These are phyloP conservation scores for Leavenworthia alabamica DNA, from an alignment of 345 rosid genomes.

Conservation along the genomic window DNA sequence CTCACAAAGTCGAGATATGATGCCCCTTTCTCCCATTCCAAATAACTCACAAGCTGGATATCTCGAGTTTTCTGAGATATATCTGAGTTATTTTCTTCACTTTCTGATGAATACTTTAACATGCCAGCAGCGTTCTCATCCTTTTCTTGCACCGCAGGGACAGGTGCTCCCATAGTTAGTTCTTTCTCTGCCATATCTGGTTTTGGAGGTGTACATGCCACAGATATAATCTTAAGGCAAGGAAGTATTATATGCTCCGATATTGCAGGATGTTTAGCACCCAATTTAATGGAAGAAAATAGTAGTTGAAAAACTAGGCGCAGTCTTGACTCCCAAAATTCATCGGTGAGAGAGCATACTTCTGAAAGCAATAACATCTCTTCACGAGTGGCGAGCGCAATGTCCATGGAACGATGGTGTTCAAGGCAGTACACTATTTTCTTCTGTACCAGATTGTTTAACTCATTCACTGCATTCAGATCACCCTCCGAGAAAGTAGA, in stretches of 20 bases:
- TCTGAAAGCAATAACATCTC: slow-evolving; percentile 92
- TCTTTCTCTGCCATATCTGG: slow-evolving; percentile 83
- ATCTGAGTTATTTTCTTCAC: slow-evolving; percentile 56
- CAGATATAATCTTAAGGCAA: slow-evolving; percentile 85
- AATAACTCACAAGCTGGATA: slow-evolving; percentile 79
- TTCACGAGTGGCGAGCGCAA: slow-evolving; percentile 86
- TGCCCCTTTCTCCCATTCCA: slow-evolving; percentile 98
- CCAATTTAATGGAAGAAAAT: slow-evolving; percentile 91
- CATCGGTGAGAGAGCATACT: slow-evolving; percentile 92
- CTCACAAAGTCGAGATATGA: slow-evolving; percentile 96
- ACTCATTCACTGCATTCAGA: slow-evolving; percentile 68
- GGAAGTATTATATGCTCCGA: slow-evolving; percentile 98
- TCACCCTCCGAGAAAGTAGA: slow-evolving; percentile 95
- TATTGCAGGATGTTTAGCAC: slow-evolving; percentile 97
- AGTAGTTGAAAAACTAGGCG: slow-evolving; percentile 89
- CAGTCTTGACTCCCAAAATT: slow-evolving; percentile 93
- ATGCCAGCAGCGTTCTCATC: slow-evolving; percentile 48
- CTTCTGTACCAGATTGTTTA: slow-evolving; percentile 84
- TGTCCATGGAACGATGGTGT: slow-evolving; percentile 98
- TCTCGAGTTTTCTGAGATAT: slow-evolving; percentile 61
- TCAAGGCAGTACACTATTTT: slow-evolving; percentile 97
- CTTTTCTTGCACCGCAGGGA: slow-evolving; percentile 44
- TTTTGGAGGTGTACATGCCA: slow-evolving; percentile 98
- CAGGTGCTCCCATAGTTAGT: slow-evolving; percentile 45
- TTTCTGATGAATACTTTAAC: slow-evolving; percentile 45